These are phyloP conservation scores for Xylariaceae sp. DNA, from an alignment of 2,329 filamentous ascomycete genomes.

Conservation along the genomic window DNA sequence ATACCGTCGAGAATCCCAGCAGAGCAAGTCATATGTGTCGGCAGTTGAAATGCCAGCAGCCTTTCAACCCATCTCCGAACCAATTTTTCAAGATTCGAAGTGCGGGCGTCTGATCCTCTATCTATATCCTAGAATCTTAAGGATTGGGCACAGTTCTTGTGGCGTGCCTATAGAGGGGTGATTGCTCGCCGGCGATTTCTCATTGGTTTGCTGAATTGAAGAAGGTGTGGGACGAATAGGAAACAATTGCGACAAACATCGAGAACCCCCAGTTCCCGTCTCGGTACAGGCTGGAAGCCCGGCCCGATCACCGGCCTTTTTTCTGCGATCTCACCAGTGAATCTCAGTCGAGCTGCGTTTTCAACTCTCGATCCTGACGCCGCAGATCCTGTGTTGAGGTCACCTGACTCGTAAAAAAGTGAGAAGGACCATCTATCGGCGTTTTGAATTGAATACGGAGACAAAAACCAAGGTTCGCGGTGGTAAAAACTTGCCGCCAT, in stretches of 20 bases:
- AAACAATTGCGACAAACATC: constrained; percentile 11
- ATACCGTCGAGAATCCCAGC: constrained; percentile 4
- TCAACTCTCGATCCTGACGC: not conserved
- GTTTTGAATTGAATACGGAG: too few relatives aligned
- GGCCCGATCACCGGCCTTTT: constrained; percentile 16
- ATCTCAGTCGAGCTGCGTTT: not conserved
- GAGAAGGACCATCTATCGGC: not conserved
- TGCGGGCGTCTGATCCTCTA: not conserved
- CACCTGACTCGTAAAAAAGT: constrained; percentile 3
- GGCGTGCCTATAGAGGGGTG: not conserved
- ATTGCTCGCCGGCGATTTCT: constrained; percentile 2
- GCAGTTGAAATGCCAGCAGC: constrained; percentile 9
- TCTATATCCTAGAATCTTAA: constrained; percentile 5
- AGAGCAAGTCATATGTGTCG: constrained; percentile 4
- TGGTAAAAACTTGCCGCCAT: too few relatives aligned
- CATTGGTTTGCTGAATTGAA: not conserved
- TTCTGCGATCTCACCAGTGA: constrained; percentile 11
- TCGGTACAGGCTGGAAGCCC: constrained; percentile 14
- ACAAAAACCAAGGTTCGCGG: too few relatives aligned
- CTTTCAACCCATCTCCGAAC: not conserved
- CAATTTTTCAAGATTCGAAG: constrained; percentile 1
- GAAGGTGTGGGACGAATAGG: constrained; percentile 10
- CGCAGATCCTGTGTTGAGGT: constrained; percentile 12
- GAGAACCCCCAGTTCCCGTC: too few relatives aligned
- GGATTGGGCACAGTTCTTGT: constrained; percentile 2